These are phyloP conservation scores for Taphrina betulina DNA, from an alignment of 1,139 yeast species.

Conservation along the genomic window DNA sequence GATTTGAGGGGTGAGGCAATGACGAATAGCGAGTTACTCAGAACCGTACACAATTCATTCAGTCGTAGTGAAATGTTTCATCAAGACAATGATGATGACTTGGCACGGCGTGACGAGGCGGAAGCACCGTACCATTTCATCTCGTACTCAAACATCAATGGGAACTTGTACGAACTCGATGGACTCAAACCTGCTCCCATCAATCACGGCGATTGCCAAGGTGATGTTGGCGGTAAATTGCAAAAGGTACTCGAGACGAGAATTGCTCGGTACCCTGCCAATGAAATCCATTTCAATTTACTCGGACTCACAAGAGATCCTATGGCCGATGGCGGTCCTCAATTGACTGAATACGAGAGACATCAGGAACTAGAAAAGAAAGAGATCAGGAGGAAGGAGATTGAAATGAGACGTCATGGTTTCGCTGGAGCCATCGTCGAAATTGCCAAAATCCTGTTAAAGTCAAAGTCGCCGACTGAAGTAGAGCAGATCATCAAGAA, in stretches of 20 bases:
- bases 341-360: constrained; percentile 32
- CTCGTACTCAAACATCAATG: constrained; percentile 54
- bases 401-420: constrained; percentile 55
- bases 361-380: constrained; percentile 45
- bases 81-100: constrained; percentile 48
- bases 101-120: constrained; percentile 44
- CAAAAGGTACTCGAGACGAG: constrained; percentile 52
- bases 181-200: constrained; percentile 65
- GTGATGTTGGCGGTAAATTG: constrained; percentile 49
- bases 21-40: constrained; percentile 59
- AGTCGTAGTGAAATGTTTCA: constrained; percentile 57
- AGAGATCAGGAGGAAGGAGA: constrained; percentile 48
- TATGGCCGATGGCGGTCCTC: constrained; percentile 46
- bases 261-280: constrained; percentile 50
- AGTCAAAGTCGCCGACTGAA: constrained; percentile 2
- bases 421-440: constrained; percentile 54
- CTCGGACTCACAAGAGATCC: constrained; percentile 57
- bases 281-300: constrained; percentile 61
- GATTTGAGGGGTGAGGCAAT: constrained; percentile 58
- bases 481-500: constrained; percentile 31
- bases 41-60: constrained; percentile 65
- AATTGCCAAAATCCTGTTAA: constrained; percentile 2
- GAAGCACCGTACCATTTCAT: constrained; percentile 60
- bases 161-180: constrained; percentile 62
- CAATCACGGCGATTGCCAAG: constrained; percentile 51